Evolutionary conservation across 495 filamentous ascomycete genomes (phyloP), one percentile per base, ranked within the genome.

Genomic region (Lasiosphaeria ovina): DNA sequence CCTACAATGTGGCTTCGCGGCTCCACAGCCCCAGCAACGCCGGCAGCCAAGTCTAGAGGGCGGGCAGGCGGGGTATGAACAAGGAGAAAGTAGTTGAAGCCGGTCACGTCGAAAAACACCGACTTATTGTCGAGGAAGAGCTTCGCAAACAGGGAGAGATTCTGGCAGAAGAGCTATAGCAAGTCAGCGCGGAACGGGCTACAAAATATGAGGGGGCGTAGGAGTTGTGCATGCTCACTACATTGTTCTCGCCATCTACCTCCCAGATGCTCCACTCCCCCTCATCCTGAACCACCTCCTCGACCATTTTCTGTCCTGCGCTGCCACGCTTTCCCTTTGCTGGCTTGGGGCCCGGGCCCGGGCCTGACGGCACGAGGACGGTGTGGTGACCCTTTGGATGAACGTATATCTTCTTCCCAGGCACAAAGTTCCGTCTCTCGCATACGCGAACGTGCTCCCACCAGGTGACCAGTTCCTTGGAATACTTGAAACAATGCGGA

Each of bases 51-150:
- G 61, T 74, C 67, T 1, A 74, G 54, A 6, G 76, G 40, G 61
- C 68, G 77, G 53, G 70, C 69, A 54, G 76, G 81, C 68, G 77
- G 77, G 3, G 83, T 87, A 60, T 87, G 78, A 51, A 90, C 84
- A 56, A 98, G 86, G 24, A 96, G 85, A 71, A 96, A 98, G 80
- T 97, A 99, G 65, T 93, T 86, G 77, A 99, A 99, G 58, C 89
- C 90, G 40, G 86, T 85, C 60, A 97, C 91, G 67, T 98, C 95
- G 79, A 95, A 99, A 76, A 96, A 98, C 61, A 99, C 92, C 24
- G 91, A 95, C 72, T 99, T 99, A 70, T 93, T 96, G 71, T 97
- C 93, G 57, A 98, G 87, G 74, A 97, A 98, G 54, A 98, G 83
- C 69, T 98, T 98, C n/a, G 92, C 91, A 73, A 98, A 97, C 45